Conservation (phyloP, 208 protist genomes). For the Trypanosoma avium region DNA sequence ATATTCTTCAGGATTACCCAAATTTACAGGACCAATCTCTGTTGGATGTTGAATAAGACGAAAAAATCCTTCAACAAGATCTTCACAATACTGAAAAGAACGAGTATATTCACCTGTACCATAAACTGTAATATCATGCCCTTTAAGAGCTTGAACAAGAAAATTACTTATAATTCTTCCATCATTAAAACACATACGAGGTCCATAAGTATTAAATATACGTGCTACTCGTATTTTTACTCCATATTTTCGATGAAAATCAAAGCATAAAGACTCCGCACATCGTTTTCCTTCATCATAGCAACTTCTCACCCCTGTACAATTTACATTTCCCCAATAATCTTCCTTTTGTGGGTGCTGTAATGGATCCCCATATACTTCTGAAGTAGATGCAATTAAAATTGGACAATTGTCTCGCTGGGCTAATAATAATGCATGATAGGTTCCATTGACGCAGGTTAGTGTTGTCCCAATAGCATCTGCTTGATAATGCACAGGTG, state of each 20-base stretch:
- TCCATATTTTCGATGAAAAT: slow-evolving; percentile 70
- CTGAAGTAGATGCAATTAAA: slow-evolving; percentile 87
- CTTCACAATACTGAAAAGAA: slow-evolving; percentile 86
- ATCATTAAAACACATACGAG: slow-evolving; percentile 94
- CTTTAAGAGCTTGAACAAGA: slow-evolving; percentile 85
- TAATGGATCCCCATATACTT: slow-evolving; percentile 94
- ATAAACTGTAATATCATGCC: slow-evolving; percentile 89
- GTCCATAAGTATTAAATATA: slow-evolving; percentile 98
- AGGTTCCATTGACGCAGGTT: slow-evolving; percentile 91
- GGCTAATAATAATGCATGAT: slow-evolving; percentile 92
- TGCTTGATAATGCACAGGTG: slow-evolving; percentile 89
- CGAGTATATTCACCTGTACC: slow-evolving; percentile 91
- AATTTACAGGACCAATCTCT: slow-evolving; percentile 63
- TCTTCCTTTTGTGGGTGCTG: slow-evolving; percentile 91
- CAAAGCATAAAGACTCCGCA: slow-evolving; percentile 91
- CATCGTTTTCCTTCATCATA: slow-evolving; percentile 97
- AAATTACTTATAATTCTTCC: slow-evolving; percentile 96
- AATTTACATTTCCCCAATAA: slow-evolving; percentile 92
- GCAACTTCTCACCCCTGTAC: slow-evolving; percentile 87
- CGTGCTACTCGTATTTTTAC: slow-evolving; percentile 89
- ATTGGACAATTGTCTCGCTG: slow-evolving; percentile 73
- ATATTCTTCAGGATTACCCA: slow-evolving; percentile 75
- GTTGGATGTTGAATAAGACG: slow-evolving; percentile 46
- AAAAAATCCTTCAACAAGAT: slow-evolving; percentile 69
- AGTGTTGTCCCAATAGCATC: slow-evolving; percentile 94